Conservation (phyloP, 2,329 filamentous ascomycete genomes). For the Thermoascus crustaceus region DNA sequence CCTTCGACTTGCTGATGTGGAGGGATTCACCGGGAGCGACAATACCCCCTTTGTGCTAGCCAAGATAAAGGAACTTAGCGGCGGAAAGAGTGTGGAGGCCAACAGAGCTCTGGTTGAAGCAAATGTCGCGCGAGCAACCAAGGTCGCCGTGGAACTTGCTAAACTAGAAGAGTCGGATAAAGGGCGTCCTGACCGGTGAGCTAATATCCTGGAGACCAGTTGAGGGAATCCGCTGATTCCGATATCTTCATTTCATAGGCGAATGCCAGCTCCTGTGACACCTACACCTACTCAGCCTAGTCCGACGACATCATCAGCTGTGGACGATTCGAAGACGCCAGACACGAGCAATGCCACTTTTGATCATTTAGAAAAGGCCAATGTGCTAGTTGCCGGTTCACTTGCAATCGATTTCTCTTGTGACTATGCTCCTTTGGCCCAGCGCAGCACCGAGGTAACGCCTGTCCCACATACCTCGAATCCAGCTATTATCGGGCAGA, state of each 20-base stretch:
- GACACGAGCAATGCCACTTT: slow-evolving; percentile 4
- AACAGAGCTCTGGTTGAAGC: slow-evolving; percentile 63
- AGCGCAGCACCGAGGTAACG: slow-evolving; percentile 22
- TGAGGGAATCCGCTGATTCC: slow-evolving; percentile 26
- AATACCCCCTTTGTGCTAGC: slow-evolving; percentile 79
- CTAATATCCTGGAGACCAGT: slow-evolving; percentile 17
- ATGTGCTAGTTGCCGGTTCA: slow-evolving; percentile 84
- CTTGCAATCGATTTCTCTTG: slow-evolving; percentile 82
- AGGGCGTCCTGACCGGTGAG: slow-evolving; percentile 30
- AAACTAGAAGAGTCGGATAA: slow-evolving; percentile 41
- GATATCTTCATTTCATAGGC: slow-evolving; percentile 24
- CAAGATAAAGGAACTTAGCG: slow-evolving; percentile 71
- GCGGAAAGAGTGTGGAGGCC: slow-evolving; percentile 61
- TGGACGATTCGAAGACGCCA: slow-evolving; percentile 8
- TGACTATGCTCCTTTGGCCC: slow-evolving; percentile 54
- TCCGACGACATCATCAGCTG: slow-evolving; percentile 14
- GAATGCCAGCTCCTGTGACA: slow-evolving; percentile 26
- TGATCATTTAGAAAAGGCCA: slow-evolving; percentile 32
- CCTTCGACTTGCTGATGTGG: slow-evolving; percentile 54
- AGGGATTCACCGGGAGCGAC: slow-evolving; percentile 61
- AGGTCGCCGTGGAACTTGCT: slow-evolving; percentile 55
- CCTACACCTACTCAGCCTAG: slow-evolving; percentile 13
- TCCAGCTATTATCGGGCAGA: slow-evolving; percentile 69
- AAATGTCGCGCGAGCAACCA: slow-evolving; percentile 58
- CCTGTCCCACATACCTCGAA: slow-evolving; percentile 69